phyloP scores from a whole-genome alignment of 345 rosid species.

The Ceriops decandra region DNA sequence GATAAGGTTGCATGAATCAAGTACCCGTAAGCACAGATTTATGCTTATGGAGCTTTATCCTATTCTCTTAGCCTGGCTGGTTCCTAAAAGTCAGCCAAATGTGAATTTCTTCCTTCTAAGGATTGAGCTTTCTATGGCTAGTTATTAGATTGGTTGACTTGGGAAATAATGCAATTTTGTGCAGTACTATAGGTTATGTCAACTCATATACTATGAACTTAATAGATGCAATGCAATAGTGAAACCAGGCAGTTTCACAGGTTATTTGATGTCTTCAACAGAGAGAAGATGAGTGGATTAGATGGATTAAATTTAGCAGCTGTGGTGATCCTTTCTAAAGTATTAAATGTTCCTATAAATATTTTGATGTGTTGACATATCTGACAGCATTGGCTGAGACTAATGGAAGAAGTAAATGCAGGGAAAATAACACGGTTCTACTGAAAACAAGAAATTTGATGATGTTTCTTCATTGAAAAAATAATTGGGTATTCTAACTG shows the following conservation, averaged over 20 bases:
- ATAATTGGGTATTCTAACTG: too few species aligned
- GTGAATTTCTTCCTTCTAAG: not conserved
- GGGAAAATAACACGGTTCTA: not conserved
- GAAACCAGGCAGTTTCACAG: not conserved
- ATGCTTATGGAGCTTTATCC: not conserved
- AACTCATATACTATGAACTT: not conserved
- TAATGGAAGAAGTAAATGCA: not conserved
- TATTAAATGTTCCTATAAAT: not conserved
- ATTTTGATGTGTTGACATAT: not conserved
- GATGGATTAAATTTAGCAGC: not conserved
- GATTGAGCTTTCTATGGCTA: not conserved
- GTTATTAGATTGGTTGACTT: not conserved
- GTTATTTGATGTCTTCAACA: not conserved
- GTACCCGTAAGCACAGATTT: not conserved
- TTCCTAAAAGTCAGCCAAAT: too few species aligned
- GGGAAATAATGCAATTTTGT: not conserved
- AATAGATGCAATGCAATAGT: not conserved
- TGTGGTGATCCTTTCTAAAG: not conserved
- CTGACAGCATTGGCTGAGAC: not conserved
- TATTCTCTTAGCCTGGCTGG: too few species aligned
- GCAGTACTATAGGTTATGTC: not conserved
- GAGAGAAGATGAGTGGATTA: not conserved
- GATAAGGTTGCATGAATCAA: too few species aligned
- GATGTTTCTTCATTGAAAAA: too few species aligned
- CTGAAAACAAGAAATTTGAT: not conserved